Base-by-base conservation (phyloP, 805 yeast species). In the Cyberlindnera maclurae region DNA sequence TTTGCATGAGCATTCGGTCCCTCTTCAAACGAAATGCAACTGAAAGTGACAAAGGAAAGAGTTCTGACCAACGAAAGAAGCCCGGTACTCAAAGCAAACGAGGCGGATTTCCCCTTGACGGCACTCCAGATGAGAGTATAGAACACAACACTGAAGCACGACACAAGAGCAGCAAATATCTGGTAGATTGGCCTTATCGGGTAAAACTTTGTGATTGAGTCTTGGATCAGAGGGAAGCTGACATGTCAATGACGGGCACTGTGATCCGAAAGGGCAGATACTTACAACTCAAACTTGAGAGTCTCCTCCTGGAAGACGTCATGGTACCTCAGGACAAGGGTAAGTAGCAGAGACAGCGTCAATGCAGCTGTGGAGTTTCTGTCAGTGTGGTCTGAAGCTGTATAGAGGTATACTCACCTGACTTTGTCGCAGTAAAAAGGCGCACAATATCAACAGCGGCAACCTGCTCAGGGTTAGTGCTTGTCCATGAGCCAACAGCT, bases 171-270 rank as follows among this genome's bases (percentile, higher is more conserved):
- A 20, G 24, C 24, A 13, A 12, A 18, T 12, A 32, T 24, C 34
- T 32, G 34, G 16, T 20, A 32, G 15, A 32, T 32, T 5, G 34
- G 20, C 15, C 17, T 32, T 10, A 32, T 22, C 12, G 34, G 34
- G 12, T 32, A 32, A 16, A 32, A 24, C 10, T n/a, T 12, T 10
- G 34, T 32, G n/a, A 13, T 32, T 20, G 17, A 20, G 16, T 32
- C 34, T n/a, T 32, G 34, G 3, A 32, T 15, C 4, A 27, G 8
- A 12, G 34, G 34, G 24, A 20, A 20, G 24, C 24, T 20, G 24
- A 20, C 24, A 8, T 6, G 24, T 20, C 24, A 20, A 20, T 20
- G 24, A 20, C 24, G 8, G 24, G 24, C 8, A 6, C 8, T 20
- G 8, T 20, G 24, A 20, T 6, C 8, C 8, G 24, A 20, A 18